Base-by-base conservation (phyloP, 225 moss, liverwort and hornwort genomes). In the Polytrichum commune region DNA sequence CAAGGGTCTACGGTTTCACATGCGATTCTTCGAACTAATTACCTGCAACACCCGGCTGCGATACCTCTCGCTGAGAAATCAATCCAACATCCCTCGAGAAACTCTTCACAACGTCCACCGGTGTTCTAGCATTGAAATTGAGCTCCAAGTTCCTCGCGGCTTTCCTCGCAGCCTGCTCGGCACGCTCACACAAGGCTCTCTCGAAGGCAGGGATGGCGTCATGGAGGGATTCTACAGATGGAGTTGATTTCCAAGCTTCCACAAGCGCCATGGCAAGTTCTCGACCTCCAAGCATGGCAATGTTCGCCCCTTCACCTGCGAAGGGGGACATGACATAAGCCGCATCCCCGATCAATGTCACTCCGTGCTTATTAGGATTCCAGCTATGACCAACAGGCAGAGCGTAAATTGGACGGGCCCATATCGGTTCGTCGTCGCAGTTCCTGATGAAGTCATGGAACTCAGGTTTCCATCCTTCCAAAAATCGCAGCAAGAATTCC, bases 201-300 rank as follows among this genome's bases (percentile, higher is more conserved):
- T 62, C 62, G 8, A 23, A 62, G 22, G 62, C 62, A 27, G 62
- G 62, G n/a, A 62, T 62, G 23, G 62, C 26, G 5, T 26, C 62
- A 62, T 62, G 26, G 23, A 62, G 26, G 62, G 62, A 62, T 27
- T 62, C 62, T 0, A 62, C 26, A 20, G 62, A 62, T 27, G 62
- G 62, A 24, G 10, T 62, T 62, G 62, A 23, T 5, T 62, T 19
- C 62, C 62, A 27, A 62, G 62, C 62, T 27, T 62, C 20, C 4
- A 24, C 62, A 62, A 62, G 62, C 23, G 62, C 26, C 62, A 62
- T 62, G 62, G 62, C 62, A 24, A 62, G 62, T 62, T 62, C 62
- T 10, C 6, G 22, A 13, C 26, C 62, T n/a, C 25, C 62, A 62
- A 62, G 62, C 62, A 62, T 62, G 26, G 62, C 62, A 10, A 62